A percentile compares a stretch with the other conserved stretches of the same genome.
Evolutionary conservation across 495 filamentous ascomycete genomes (phyloP).

Genomic region (Talaromyces borbonicus): DNA sequence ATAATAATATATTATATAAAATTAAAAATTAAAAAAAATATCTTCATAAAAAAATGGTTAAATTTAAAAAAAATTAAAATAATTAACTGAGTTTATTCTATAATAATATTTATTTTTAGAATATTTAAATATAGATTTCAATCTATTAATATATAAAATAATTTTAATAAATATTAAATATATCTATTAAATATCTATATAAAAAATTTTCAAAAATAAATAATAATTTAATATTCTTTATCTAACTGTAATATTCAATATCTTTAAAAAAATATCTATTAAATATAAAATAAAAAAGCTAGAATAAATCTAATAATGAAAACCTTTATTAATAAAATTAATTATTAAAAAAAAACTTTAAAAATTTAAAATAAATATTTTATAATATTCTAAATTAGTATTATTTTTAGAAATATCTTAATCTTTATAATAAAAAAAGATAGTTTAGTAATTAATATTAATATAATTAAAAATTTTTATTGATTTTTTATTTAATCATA

Average conservation of each 20-base stretch:
- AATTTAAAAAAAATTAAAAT: neutral
- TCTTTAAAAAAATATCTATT: slow-evolving; percentile 2
- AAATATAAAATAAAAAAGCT: neutral
- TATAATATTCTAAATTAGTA: neutral
- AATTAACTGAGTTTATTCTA: neutral
- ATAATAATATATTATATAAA: neutral
- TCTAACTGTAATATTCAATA: neutral
- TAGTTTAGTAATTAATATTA: neutral
- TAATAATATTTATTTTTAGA: no score
- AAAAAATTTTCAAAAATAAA: neutral
- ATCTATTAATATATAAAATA: neutral
- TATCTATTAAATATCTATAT: neutral
- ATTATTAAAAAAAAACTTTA: no score
- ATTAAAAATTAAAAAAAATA: neutral
- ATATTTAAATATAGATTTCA: neutral
- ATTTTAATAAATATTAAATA: neutral
- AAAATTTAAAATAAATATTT: no score
- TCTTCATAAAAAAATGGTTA: neutral
- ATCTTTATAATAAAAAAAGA: slow-evolving; percentile 4
- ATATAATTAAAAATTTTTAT: neutral
- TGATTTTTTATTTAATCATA: neutral
- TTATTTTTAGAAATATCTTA: no score
- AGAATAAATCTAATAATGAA: slow-evolving; percentile 7
- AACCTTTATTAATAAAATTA: slow-evolving; percentile 8
- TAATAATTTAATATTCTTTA: neutral